Base-by-base conservation (phyloP, 306 rosid species). In the Biancaea sappan region DNA sequence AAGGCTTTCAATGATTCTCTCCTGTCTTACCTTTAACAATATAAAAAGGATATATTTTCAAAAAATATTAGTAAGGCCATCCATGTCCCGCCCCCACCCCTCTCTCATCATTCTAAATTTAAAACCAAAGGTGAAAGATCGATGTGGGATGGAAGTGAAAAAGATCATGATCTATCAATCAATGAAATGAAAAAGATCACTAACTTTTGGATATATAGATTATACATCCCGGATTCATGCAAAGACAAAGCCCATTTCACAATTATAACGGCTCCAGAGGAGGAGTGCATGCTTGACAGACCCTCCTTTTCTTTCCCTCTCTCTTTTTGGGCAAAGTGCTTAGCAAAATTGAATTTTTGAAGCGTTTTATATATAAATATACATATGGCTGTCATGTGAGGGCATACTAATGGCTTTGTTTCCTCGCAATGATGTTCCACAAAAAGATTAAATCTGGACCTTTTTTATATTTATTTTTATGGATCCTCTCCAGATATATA, bases 81-180 rank as follows among this genome's bases (percentile, higher is more conserved):
- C 69, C 44, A 26, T 58, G 29, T 75, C 3, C 61, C 66, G 60
- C 71, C 0, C 40, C 60, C 64, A 67, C 16, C 84, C 22, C 22
- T n/a, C 22, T 60, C 73, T 46, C 76, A 84, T 78, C 82, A 77
- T 84, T 82, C 43, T 71, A 44, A 79, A 74, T 73, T 80, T 83
- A 77, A 78, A 75, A 71, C 40, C 76, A 64, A 74, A 77, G 82
- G 40, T 54, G 79, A 80, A 76, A 46, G 59, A 65, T 73, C 73
- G 0, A 5, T 62, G 32, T 37, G 54, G 76, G 70, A 77, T 75
- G 74, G 79, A 73, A 72, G 83, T 58, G 77, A 84, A 51, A 85
- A 76, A 86, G 83, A 84, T 82, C 85, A 87, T 87, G 86, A 87
- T 85, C 84, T 64, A 60, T 90, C 89, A 85, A 85, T 90, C 87